Conservation (phyloP, 2,329 filamentous ascomycete species). For the Setomelanomma holmii region DNA sequence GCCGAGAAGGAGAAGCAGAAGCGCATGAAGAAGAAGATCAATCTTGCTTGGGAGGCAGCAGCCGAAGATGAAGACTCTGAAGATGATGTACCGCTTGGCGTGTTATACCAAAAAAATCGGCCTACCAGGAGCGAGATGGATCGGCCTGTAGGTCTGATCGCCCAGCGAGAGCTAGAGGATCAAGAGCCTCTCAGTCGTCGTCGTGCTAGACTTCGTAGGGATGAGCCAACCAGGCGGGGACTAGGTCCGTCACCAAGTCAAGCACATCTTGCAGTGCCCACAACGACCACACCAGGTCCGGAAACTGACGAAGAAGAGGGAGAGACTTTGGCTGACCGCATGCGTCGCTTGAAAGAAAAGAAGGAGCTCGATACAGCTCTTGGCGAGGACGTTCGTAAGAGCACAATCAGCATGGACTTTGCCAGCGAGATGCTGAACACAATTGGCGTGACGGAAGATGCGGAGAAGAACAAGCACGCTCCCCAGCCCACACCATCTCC, state of each 20-base stretch:
- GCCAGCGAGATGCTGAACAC: conserved; percentile 70
- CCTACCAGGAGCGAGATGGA: conserved; percentile 53
- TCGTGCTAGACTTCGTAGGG: conserved; percentile 75
- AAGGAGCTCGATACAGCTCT: conserved; percentile 57
- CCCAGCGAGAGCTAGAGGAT: conserved; percentile 85
- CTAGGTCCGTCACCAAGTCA: conserved; percentile 34
- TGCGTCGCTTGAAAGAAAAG: conserved; percentile 68
- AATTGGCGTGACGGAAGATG: conserved; percentile 36
- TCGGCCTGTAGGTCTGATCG: conserved; percentile 76
- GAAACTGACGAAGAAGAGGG: conserved; percentile 56
- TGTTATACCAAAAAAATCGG: conserved; percentile 66
- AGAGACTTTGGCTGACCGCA: conserved; percentile 71
- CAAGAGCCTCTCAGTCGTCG: conserved; percentile 86
- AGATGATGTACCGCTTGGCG: conserved; percentile 86
- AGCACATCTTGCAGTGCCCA: conserved; percentile 33
- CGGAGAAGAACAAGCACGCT: conserved; percentile 29
- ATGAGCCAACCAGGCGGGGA: conserved; percentile 49
- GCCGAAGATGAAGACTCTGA: conserved; percentile 57
- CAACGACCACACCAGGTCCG: conserved; percentile 34
- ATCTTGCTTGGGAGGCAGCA: conserved; percentile 88
- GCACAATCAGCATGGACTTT: conserved; percentile 70
- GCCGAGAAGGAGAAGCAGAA: conserved; percentile 82
- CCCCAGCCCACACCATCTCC: conserved; percentile 34
- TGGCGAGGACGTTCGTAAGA: conserved; percentile 48
- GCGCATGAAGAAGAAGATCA: conserved; percentile 76